Conservation (phyloP, 108 stramenopile species). For the Cyclotella choctawhatcheeana region DNA sequence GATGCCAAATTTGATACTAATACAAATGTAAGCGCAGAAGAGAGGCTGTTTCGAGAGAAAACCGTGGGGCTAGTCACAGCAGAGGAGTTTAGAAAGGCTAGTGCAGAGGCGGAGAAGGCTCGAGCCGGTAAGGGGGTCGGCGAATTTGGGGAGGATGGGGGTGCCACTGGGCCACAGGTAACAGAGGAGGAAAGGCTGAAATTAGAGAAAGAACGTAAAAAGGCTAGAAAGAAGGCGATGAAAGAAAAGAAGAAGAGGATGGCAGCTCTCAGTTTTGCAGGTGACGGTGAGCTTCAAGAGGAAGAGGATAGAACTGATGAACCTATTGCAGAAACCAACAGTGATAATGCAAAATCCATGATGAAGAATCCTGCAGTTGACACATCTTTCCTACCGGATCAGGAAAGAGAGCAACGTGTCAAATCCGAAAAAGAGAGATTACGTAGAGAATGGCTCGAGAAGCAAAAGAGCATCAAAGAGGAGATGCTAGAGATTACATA, state of each 20-base stretch:
- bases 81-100: slow-evolving; percentile 74
- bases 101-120: slow-evolving; percentile 46
- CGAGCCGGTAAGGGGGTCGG: slow-evolving; percentile 21
- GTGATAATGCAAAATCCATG: slow-evolving; percentile 18
- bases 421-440: slow-evolving; percentile 65
- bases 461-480: slow-evolving; percentile 80
- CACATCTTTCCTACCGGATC: slow-evolving; percentile 93
- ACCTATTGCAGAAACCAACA: not conserved
- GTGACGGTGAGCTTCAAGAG: slow-evolving; percentile 64
- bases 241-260: slow-evolving; percentile 76
- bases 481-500: slow-evolving; percentile 92
- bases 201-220: slow-evolving; percentile 37
- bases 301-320: slow-evolving; percentile 23
- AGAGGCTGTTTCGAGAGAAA: slow-evolving; percentile 59
- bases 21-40: slow-evolving; percentile 48
- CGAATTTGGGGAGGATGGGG: slow-evolving; percentile 11
- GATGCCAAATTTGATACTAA: slow-evolving; percentile 57
- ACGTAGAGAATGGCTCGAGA: slow-evolving; percentile 83
- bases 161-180: slow-evolving; percentile 2
- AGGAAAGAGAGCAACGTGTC: slow-evolving; percentile 74
- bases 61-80: slow-evolving; percentile 90
- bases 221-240: slow-evolving; percentile 57
- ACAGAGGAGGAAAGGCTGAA: slow-evolving; percentile 50
- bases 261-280: slow-evolving; percentile 72
- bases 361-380: slow-evolving; percentile 94